Evolutionary conservation across 2,329 filamentous ascomycete genomes (phyloP), one percentile per base, ranked within the genome.

Genomic region (Penicillium italicum): DNA sequence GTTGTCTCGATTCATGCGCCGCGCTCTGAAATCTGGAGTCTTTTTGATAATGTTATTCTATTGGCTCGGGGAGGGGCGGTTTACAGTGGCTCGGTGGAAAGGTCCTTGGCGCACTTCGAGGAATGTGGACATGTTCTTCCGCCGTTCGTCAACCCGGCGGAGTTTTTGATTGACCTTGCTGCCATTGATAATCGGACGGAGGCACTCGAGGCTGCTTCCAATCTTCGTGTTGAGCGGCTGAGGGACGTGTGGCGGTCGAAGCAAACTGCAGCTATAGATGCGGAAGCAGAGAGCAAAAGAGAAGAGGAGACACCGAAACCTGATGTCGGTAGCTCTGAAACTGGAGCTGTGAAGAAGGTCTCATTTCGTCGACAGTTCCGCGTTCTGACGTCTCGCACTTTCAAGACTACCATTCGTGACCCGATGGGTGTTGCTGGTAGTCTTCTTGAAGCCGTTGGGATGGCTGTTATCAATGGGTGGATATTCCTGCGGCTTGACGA

Each of bases 1-100:
- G 82, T 91, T 14, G 86, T 85, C 0, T 90, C 87, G 0, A 89
- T 92, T 34, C 89, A 92, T 68, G 87, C 90, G 59, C 89, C 89
- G 20, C 80, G 89, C 20, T 90, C 87, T 0, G 89, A 91, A 68
- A 91, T 92, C 14, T 92, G 88, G 88, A 81, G 83, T 31, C 78
- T 91, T 16, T 89, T 92, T 65, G 88, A 91, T 69, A 84, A 85
- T 56, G 77, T 91, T 8, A 77, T 91, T 10, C 78, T 92, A 12
- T 70, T 92, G 3, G 85, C 87, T 1, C 81, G 79, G 62, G 89
- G 89, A 0, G 82, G 80, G 33, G 83, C 86, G 0, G 82, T 91
- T 0, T 92, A 87, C 64, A 86, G 85, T 22, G 89, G 88, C 0
- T 73, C 77, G 0, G 79, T 81, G 26, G 71, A 76, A 4, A 78